Evolutionary conservation across 1,284 basidiomycete species (phyloP).

Genomic region (Tausonia pullulans): DNA sequence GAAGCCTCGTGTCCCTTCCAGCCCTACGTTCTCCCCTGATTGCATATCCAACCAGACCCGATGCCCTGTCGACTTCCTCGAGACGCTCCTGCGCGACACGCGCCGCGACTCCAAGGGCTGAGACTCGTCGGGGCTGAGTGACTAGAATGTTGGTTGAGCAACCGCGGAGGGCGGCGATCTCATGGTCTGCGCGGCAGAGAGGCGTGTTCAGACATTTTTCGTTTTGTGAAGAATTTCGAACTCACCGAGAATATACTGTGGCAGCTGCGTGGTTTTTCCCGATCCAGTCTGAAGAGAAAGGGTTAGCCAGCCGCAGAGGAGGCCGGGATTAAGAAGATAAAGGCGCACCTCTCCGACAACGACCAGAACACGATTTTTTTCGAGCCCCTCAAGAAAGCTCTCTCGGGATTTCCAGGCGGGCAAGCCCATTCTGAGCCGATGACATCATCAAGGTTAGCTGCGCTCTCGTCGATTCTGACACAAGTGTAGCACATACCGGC

Average conservation of each 20-base stretch:
- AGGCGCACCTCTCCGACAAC: conserved; percentile 67
- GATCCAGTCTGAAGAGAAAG: conserved; percentile 46
- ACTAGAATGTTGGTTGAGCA: conserved; percentile 66
- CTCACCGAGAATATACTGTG: conserved; percentile 61
- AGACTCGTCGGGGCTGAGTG: conserved; percentile 82
- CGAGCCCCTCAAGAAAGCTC: conserved; percentile 52
- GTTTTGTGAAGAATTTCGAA: not conserved
- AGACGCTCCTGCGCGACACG: conserved; percentile 77
- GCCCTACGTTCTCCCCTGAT: conserved; percentile 81
- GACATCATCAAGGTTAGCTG: too few species aligned
- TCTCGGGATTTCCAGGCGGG: conserved; percentile 61
- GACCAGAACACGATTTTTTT: conserved; percentile 56
- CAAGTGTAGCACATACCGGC: conserved; percentile 6
- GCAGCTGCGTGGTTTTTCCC: conserved; percentile 68
- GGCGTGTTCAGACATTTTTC: conserved; percentile 20
- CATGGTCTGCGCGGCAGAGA: conserved; percentile 42
- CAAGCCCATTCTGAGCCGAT: conserved; percentile 44
- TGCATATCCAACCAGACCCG: conserved; percentile 70
- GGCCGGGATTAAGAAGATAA: conserved; percentile 5
- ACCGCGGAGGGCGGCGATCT: conserved; percentile 54
- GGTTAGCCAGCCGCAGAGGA: conserved; percentile 22
- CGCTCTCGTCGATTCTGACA: too few species aligned
- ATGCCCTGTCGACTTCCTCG: conserved; percentile 47
- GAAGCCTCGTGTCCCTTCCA: conserved; percentile 53
- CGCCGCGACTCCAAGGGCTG: conserved; percentile 77